These are phyloP conservation scores for Arxiozyma slooffiae DNA, from an alignment of 1,139 yeast species.

Conservation along the genomic window DNA sequence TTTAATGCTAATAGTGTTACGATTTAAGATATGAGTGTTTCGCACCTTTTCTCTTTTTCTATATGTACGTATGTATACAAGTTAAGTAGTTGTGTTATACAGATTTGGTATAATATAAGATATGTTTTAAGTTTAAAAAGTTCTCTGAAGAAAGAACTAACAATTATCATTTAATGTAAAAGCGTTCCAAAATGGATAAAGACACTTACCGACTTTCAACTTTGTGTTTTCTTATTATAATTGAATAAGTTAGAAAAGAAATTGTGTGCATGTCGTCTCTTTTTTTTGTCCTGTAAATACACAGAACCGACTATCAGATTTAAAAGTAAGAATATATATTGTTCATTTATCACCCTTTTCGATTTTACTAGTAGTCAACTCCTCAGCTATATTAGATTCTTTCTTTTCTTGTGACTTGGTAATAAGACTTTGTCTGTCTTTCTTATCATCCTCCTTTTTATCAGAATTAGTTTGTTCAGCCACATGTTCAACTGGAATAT, in stretches of 20 bases:
- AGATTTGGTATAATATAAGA: neutral
- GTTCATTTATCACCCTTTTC: neutral
- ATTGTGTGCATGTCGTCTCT: neutral
- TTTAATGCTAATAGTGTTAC: no score
- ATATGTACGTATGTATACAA: no score
- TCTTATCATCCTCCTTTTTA: no score
- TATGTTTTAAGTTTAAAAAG: no score
- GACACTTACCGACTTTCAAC: neutral
- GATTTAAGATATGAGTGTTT: neutral
- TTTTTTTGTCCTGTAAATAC: neutral
- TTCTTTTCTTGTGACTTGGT: neutral
- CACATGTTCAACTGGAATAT: neutral
- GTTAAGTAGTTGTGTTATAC: neutral
- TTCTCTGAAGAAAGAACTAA: neutral
- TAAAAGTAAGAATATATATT: no score
- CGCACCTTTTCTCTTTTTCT: neutral
- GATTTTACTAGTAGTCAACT: no score
- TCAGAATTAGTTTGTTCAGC: neutral
- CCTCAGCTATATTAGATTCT: no score
- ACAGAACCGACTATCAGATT: no score
- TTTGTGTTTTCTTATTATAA: neutral
- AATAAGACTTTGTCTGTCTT: no score
- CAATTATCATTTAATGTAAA: neutral
- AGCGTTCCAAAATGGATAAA: neutral
- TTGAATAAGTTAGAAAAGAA: neutral